Evolutionary conservation across 768 basidiomycete species (phyloP).

Genomic region (Phylloporus rhodoxanthus): DNA sequence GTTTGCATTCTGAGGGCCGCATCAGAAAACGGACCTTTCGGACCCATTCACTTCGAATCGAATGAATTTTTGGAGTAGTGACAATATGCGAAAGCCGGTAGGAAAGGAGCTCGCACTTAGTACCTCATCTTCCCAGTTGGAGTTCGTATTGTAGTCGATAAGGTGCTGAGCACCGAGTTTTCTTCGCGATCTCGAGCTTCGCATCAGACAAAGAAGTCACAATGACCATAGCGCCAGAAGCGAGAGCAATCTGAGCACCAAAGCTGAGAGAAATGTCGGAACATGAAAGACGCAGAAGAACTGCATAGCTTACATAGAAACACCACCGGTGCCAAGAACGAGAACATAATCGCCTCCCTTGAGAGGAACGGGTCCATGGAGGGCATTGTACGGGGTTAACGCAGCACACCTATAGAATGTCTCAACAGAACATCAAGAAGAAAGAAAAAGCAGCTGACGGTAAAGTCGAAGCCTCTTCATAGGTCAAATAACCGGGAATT

Average conservation of each 20-base stretch:
- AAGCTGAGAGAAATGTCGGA: not conserved
- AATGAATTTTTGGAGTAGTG: too few relatives aligned
- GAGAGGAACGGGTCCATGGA: conserved; percentile 40
- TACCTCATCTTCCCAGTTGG: conserved; percentile 57
- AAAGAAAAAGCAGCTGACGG: conserved; percentile 35
- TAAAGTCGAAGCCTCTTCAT: conserved; percentile 60
- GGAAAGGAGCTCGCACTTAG: too few relatives aligned
- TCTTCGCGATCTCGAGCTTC: conserved; percentile 49
- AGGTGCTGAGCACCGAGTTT: conserved; percentile 48
- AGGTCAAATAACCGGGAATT: conserved; percentile 52
- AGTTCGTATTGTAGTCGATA: conserved; percentile 57
- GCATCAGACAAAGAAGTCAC: conserved; percentile 55
- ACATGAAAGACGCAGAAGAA: not conserved
- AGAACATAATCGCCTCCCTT: conserved; percentile 57
- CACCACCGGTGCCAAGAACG: conserved; percentile 51
- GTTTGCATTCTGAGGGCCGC: too few relatives aligned
- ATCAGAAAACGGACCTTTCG: too few relatives aligned
- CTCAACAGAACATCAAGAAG: not conserved
- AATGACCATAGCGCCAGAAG: conserved; percentile 42
- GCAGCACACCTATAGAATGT: conserved; percentile 42
- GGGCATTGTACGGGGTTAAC: conserved; percentile 40
- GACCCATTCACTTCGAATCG: too few relatives aligned
- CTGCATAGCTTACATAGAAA: conserved; percentile 40
- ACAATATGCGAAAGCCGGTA: too few relatives aligned
- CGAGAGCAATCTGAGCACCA: conserved; percentile 40